These are phyloP conservation scores for Dictyostelium intermedium DNA, from an alignment of 78 protist species.

Conservation along the genomic window DNA sequence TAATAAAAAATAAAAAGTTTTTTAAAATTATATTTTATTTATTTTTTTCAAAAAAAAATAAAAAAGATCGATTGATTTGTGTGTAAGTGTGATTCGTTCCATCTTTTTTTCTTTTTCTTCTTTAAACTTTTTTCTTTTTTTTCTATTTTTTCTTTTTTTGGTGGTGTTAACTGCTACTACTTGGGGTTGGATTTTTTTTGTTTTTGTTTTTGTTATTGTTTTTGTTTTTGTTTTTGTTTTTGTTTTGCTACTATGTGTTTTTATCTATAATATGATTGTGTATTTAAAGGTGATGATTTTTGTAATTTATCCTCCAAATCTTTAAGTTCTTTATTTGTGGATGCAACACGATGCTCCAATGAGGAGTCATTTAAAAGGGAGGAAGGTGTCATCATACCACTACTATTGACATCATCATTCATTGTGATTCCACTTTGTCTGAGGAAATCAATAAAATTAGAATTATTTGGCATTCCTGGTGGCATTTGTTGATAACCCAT, in stretches of 20 bases:
- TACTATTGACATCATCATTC: not conserved
- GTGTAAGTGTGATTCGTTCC: not conserved
- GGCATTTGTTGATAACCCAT: not conserved
- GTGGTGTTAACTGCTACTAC: not conserved
- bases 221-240: not conserved
- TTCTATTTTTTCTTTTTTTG: not conserved
- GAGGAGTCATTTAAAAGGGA: not conserved
- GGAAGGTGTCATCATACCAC: not conserved
- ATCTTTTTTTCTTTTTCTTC: not conserved
- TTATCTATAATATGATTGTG: not conserved
- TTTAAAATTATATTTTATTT: no score
- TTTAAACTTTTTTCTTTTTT: not conserved
- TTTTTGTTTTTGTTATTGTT: not conserved
- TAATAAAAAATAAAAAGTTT: not conserved
- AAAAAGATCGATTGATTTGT: not conserved
- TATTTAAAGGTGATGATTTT: constrained; percentile 48
- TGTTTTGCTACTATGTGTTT: not conserved
- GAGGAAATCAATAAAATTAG: constrained; percentile 22
- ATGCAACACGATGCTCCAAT: constrained; percentile 36
- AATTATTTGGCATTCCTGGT: not conserved
- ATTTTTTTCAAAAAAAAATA: no score
- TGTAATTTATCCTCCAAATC: constrained; percentile 55
- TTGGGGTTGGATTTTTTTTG: not conserved
- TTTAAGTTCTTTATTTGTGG: constrained; percentile 37
- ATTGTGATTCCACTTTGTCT: constrained; percentile 2